These are phyloP conservation scores for Meyerozyma athensensis DNA, from an alignment of 1,139 yeast species.

Conservation along the genomic window DNA sequence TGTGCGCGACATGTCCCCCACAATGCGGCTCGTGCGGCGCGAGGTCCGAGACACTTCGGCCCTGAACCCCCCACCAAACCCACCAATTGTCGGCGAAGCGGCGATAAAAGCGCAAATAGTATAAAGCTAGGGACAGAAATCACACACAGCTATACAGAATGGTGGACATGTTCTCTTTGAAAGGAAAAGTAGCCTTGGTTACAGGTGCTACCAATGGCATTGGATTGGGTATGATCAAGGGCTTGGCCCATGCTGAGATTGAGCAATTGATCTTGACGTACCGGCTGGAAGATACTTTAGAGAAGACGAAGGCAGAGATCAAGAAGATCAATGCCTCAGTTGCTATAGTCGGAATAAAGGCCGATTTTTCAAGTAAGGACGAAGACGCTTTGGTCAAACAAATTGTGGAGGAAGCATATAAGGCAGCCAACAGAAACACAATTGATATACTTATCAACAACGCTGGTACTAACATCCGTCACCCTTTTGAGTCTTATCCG, in stretches of 20 bases:
- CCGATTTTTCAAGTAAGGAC: slow-evolving; percentile 17
- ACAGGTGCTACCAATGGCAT: slow-evolving; percentile 36
- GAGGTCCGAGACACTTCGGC: no score
- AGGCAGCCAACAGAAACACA: slow-evolving; percentile 16
- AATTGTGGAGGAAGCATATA: slow-evolving; percentile 8
- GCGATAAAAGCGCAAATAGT: no score
- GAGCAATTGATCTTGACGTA: slow-evolving; percentile 25
- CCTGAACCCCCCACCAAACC: no score
- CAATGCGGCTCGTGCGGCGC: no score
- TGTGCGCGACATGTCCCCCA: no score
- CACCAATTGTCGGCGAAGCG: no score
- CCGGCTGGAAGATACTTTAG: slow-evolving; percentile 15
- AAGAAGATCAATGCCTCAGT: slow-evolving; percentile 17
- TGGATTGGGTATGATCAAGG: slow-evolving; percentile 32
- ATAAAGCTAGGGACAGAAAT: no score
- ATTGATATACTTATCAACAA: slow-evolving; percentile 52
- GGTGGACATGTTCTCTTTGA: slow-evolving; percentile 23
- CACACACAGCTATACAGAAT: slow-evolving; percentile 2
- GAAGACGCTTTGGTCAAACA: slow-evolving; percentile 13
- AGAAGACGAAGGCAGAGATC: slow-evolving; percentile 16
- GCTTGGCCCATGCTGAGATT: slow-evolving; percentile 30
- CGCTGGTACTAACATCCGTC: slow-evolving; percentile 47
- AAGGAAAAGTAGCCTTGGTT: slow-evolving; percentile 30
- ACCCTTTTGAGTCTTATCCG: slow-evolving; percentile 31
- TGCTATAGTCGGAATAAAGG: slow-evolving; percentile 16